A percentile compares a stretch with the other conserved stretches of the same genome.
Evolutionary conservation across 768 basidiomycete species (phyloP).

Genomic region (Cystobasidium onofrii): DNA sequence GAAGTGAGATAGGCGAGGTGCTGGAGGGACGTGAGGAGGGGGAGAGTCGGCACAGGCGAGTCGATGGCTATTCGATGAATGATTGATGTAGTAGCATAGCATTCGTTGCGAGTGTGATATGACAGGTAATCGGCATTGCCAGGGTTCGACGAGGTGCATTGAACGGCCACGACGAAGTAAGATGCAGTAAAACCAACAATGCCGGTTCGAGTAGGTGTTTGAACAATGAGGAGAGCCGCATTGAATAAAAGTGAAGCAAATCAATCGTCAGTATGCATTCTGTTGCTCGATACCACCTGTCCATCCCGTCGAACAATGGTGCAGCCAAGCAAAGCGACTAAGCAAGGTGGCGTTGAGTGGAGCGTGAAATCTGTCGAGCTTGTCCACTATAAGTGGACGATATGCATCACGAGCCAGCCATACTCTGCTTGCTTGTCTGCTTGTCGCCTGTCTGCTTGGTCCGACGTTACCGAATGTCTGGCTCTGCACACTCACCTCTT

Average conservation of each 20-base stretch:
- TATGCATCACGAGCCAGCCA: background rate
- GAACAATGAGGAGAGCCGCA: background rate
- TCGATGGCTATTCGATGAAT: conserved; percentile 46
- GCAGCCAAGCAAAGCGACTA: background rate
- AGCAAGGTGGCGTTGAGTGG: background rate
- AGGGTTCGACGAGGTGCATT: too few relatives aligned
- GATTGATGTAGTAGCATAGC: too few relatives aligned
- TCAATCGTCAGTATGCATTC: background rate
- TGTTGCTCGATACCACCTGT: background rate
- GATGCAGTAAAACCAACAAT: too few relatives aligned
- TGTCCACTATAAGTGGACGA: too few relatives aligned
- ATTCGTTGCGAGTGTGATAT: too few relatives aligned
- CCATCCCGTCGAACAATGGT: background rate
- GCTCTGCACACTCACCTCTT: conserved; percentile 57
- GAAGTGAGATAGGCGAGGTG: conserved; percentile 94
- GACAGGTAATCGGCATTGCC: too few relatives aligned
- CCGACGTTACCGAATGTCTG: too few relatives aligned
- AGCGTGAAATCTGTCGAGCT: background rate
- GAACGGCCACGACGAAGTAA: too few relatives aligned
- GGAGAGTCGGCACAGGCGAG: conserved; percentile 51
- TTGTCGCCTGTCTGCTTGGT: too few relatives aligned
- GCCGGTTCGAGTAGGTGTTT: too few relatives aligned
- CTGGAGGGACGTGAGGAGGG: conserved; percentile 84
- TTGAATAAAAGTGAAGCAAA: background rate
- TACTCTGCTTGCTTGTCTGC: background rate